Conservation (phyloP, 345 rosid species). For the Atalantia buxifolia region DNA sequence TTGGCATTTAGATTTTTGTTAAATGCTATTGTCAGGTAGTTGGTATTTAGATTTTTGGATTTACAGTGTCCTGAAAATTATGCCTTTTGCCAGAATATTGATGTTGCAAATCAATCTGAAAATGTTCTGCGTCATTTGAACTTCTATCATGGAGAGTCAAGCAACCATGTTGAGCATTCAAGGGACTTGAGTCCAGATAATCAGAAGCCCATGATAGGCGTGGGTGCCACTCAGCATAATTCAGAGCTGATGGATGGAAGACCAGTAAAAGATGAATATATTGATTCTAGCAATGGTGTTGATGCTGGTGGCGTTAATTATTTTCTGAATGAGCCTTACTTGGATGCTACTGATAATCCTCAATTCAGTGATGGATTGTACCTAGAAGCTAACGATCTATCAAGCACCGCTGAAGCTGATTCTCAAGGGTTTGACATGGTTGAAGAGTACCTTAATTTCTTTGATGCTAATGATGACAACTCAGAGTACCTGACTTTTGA, state of each 20-base stretch:
- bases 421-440: constrained; percentile 42
- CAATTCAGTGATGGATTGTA: constrained; percentile 44
- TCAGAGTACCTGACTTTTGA: constrained; percentile 43
- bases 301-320: constrained; percentile 29
- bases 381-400: constrained; percentile 72
- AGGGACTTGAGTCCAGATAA: constrained; percentile 39
- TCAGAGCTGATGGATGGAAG: constrained; percentile 28
- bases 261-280: constrained; percentile 42
- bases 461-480: constrained; percentile 51
- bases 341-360: constrained; percentile 40
- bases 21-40: background rate
- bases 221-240: constrained; percentile 24
- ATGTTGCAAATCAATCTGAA: constrained; percentile 33
- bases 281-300: constrained; percentile 34
- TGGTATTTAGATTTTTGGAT: background rate
- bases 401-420: constrained; percentile 36
- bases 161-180: constrained; percentile 41
- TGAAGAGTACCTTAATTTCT: constrained; percentile 72
- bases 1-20: background rate
- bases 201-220: constrained; percentile 38
- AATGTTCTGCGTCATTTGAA: constrained; percentile 38
- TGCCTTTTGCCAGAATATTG: constrained; percentile 37
- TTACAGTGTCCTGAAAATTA: background rate
- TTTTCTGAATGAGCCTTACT: constrained; percentile 41
- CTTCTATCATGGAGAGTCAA: constrained; percentile 53